Conservation (phyloP, 2,329 filamentous ascomycete genomes). For the Xylariomycetidae sp. region DNA sequence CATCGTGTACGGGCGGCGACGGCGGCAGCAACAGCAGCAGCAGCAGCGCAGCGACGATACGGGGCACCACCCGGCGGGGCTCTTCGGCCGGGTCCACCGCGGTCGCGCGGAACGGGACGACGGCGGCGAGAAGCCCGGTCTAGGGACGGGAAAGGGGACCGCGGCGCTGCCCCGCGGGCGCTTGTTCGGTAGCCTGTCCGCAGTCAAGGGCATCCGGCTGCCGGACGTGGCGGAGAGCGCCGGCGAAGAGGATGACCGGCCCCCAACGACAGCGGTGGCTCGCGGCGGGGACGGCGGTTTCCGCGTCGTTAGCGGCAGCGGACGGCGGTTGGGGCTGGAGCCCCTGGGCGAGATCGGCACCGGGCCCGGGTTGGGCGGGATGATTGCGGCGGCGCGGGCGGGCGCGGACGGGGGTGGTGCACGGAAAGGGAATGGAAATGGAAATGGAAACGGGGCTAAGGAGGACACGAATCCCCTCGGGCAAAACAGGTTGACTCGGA, state of each 20-base stretch:
- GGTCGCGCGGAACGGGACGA: not conserved
- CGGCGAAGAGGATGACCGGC: not conserved
- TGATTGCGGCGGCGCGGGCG: conserved; percentile 12
- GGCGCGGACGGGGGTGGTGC: not conserved
- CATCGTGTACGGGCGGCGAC: conserved; percentile 25
- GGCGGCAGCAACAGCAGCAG: conserved; percentile 7
- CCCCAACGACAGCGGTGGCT: too few relatives aligned
- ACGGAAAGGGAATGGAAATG: conserved; percentile 11
- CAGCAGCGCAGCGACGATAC: not conserved
- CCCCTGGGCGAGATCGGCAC: conserved; percentile 6
- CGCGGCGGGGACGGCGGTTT: conserved; percentile 4
- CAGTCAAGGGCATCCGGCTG: conserved; percentile 1
- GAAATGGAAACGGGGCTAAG: conserved; percentile 15
- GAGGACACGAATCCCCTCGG: conserved; percentile 24
- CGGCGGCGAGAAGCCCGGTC: not conserved
- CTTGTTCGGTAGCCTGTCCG: conserved; percentile 4
- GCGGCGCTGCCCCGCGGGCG: conserved; percentile 5
- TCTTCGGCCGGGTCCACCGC: conserved; percentile 2
- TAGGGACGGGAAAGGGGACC: too few relatives aligned
- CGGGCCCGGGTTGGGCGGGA: conserved; percentile 18
- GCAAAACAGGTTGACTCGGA: conserved; percentile 21
- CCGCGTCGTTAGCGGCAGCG: conserved; percentile 12
- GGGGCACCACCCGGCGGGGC: not conserved
- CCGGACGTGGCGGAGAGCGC: conserved; percentile 2
- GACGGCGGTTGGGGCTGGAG: conserved; percentile 5